phyloP scores from a whole-genome alignment of 176 grass and related monocot species.

The Phoenix dactylifera region DNA sequence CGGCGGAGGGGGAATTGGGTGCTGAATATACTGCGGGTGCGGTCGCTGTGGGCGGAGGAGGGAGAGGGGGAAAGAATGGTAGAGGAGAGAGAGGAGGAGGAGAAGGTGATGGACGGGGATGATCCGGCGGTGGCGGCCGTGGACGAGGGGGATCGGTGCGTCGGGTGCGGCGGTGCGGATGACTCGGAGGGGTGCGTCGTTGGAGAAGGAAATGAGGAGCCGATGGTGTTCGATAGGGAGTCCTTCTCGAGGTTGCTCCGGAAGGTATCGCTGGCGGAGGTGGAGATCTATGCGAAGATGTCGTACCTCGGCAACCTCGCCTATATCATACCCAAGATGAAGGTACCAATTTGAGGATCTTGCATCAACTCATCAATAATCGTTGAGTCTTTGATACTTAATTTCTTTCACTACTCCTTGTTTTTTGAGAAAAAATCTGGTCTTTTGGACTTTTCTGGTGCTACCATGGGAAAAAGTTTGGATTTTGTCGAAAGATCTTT shows the following conservation, averaged over 20 bases:
- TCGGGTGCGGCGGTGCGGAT: not conserved
- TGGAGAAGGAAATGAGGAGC: slow-evolving; percentile 13
- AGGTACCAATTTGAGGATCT: slow-evolving; percentile 29
- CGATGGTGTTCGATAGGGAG: slow-evolving; percentile 45
- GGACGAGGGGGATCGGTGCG: slow-evolving; percentile 26
- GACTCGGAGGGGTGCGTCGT: slow-evolving; percentile 13
- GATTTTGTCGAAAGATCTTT: no score
- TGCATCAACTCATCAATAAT: no score
- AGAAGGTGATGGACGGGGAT: not conserved
- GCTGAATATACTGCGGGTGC: slow-evolving; percentile 75
- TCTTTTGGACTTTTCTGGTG: no score
- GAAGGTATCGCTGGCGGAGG: slow-evolving; percentile 48
- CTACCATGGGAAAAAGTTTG: no score
- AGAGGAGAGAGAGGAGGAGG: slow-evolving; percentile 5
- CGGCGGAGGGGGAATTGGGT: slow-evolving; percentile 71
- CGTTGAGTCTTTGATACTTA: no score
- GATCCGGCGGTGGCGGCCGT: slow-evolving; percentile 5
- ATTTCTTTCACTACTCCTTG: no score
- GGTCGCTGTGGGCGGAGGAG: slow-evolving; percentile 34
- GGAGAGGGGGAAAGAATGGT: not conserved
- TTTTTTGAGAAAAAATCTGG: no score
- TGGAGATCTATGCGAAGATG: slow-evolving; percentile 54
- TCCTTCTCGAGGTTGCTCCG: slow-evolving; percentile 68
- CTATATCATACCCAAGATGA: slow-evolving; percentile 60
- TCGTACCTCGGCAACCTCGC: slow-evolving; percentile 77